phyloP scores from a whole-genome alignment of 192 early-diverging fungal species.

The Rhizophagus clarus region DNA sequence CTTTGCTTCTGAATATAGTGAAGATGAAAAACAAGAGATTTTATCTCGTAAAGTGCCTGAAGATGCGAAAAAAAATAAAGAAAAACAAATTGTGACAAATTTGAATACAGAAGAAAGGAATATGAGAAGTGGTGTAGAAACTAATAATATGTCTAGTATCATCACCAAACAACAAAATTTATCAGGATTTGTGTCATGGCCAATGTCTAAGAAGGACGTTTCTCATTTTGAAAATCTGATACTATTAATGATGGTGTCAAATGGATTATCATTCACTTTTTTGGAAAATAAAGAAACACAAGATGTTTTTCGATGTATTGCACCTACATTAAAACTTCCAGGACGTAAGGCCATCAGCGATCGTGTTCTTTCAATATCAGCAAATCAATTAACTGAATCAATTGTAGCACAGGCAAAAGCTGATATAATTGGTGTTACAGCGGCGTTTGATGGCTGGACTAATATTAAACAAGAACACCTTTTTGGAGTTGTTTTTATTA shows the following conservation, averaged over 20 bases:
- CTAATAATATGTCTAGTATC: too few species aligned
- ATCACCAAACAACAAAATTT: background rate
- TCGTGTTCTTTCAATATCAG: background rate
- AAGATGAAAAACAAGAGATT: background rate
- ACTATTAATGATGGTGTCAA: slow-evolving; percentile 23
- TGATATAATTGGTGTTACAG: slow-evolving; percentile 14
- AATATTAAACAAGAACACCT: slow-evolving; percentile 15
- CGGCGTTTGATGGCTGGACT: slow-evolving; percentile 15
- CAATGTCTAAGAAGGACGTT: slow-evolving; percentile 13
- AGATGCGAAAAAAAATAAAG: background rate
- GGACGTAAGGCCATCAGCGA: background rate
- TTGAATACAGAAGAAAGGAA: too few species aligned
- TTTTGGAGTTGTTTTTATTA: slow-evolving; percentile 15
- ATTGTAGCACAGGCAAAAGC: background rate
- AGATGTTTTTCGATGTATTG: slow-evolving; percentile 18
- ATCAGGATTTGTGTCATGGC: background rate
- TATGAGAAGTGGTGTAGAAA: too few species aligned
- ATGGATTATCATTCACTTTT: slow-evolving; percentile 14
- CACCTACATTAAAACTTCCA: slow-evolving; percentile 2
- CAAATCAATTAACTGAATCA: background rate
- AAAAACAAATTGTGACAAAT: too few species aligned
- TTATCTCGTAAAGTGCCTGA: background rate
- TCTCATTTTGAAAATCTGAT: slow-evolving; percentile 19
- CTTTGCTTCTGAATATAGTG: slow-evolving; percentile 5
- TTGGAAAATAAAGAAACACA: slow-evolving; percentile 15